Evolutionary conservation across 257 asterid species (phyloP).

Genomic region (Parsonsia alboflavescens): DNA sequence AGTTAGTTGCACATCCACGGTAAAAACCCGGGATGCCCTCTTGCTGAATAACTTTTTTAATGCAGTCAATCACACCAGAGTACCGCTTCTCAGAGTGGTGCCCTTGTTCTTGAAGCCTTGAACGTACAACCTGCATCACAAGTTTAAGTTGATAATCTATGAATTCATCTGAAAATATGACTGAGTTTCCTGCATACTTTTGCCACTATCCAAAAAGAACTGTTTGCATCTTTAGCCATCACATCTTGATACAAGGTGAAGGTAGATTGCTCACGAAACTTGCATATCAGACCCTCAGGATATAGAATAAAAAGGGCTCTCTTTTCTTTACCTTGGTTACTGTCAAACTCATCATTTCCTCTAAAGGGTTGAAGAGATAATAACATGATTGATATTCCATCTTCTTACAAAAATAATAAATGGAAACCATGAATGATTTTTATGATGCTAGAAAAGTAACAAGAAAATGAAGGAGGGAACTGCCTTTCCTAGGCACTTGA

Average conservation of each 20-base stretch:
- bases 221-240: background rate
- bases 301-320: background rate
- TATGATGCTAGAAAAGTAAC: background rate
- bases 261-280: background rate
- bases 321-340: background rate
- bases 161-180: background rate
- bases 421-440: background rate
- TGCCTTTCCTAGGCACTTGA: background rate
- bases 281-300: background rate
- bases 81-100: slow-evolving; percentile 86
- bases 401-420: background rate
- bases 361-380: background rate
- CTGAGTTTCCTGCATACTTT: background rate
- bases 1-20: slow-evolving; percentile 91
- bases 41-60: slow-evolving; percentile 63
- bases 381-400: background rate
- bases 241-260: background rate
- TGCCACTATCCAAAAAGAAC: background rate
- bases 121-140: slow-evolving; percentile 73
- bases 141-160: slow-evolving; percentile 2
- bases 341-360: background rate
- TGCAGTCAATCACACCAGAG: slow-evolving; percentile 75
- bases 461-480: background rate
- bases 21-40: slow-evolving; percentile 83
- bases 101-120: slow-evolving; percentile 98